Evolutionary conservation across 2,329 filamentous ascomycete genomes (phyloP), one percentile per base, ranked within the genome.

Genomic region (Pseudocercospora pini-densiflorae): DNA sequence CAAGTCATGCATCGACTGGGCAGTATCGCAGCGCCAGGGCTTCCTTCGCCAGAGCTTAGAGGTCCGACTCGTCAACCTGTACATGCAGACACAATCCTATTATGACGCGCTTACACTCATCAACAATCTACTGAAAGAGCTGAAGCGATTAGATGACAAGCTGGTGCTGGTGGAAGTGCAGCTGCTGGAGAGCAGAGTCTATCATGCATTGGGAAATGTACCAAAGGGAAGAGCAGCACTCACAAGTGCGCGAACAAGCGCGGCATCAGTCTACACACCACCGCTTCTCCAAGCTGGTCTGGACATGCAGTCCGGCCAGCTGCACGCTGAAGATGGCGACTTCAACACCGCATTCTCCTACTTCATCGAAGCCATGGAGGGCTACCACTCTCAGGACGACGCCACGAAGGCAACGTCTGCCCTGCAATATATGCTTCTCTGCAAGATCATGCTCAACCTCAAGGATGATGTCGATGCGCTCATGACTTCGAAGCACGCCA

Each of bases 1-100:
- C 77, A 97, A 97, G 83, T 97, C 95, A 82, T 98, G 93, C 84
- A 99, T 99, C 89, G 94, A 98, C 83, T 99, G 95, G 95, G 95
- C 95, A 58, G 92, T 94, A 62, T 92, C 92, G 61, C 93, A 98
- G 84, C 92, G 94, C 75, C 91, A 95, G 77, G 92, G 93, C 67
- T 99, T 99, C 86, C 88, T 99, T 74, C 93, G 95, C 73, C 95
- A 99, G 84, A 97, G 97, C 81, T 92, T 99, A 77, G 93, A 99
- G 85, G 97, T 94, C 65, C 92, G 95, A 70, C 90, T 99, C 65
- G 95, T 99, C 62, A 87, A 89, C 61, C 90, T 99, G 68, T 93
- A 97, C 85, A 98, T 99, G 91, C 90, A 92, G 76, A 98, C 98
- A 84, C 92, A 97, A 80, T 91, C 93, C 64, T 98, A 97, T 85